phyloP scores from a whole-genome alignment of 2,329 filamentous ascomycete genomes.

The Teratosphaeria gauchensis region DNA sequence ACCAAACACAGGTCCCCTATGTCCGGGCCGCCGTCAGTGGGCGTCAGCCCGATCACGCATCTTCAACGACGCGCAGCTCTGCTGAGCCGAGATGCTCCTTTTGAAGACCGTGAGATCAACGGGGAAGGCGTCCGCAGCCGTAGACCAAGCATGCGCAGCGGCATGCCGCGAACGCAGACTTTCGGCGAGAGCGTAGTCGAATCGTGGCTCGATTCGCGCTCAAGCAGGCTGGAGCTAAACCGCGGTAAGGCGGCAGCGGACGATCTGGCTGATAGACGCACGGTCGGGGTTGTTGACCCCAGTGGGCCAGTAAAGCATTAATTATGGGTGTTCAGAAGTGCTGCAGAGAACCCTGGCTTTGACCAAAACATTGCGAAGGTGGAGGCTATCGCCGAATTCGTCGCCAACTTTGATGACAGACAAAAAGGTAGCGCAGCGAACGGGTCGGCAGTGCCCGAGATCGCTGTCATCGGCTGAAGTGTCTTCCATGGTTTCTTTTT shows the following conservation, averaged over 20 bases:
- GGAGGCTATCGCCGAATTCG: slow-evolving; percentile 51
- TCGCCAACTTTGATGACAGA: slow-evolving; percentile 56
- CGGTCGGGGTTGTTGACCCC: not conserved
- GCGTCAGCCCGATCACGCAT: slow-evolving; percentile 9
- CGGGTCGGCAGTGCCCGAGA: slow-evolving; percentile 37
- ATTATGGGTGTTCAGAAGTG: not conserved
- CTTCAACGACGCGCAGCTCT: slow-evolving; percentile 11
- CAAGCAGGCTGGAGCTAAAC: not conserved
- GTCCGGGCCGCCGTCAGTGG: slow-evolving; percentile 4
- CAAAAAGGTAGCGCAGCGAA: slow-evolving; percentile 56
- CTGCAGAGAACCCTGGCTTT: slow-evolving; percentile 56
- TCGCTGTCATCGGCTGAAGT: slow-evolving; percentile 52
- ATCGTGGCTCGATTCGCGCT: slow-evolving; percentile 5
- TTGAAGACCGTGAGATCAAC: slow-evolving; percentile 10
- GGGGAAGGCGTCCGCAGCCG: slow-evolving; percentile 11
- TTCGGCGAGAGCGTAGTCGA: slow-evolving; percentile 4
- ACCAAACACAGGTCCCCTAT: slow-evolving; percentile 2
- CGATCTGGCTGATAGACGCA: not conserved
- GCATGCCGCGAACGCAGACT: not conserved
- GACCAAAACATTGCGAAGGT: slow-evolving; percentile 53
- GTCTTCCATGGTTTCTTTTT: slow-evolving; percentile 55
- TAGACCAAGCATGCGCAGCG: slow-evolving; percentile 4
- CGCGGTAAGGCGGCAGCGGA: not conserved
- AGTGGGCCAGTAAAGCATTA: not conserved
- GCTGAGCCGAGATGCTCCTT: slow-evolving; percentile 7